Base-by-base conservation (phyloP, 2,329 filamentous ascomycete species). In the Cladosporium sp. region DNA sequence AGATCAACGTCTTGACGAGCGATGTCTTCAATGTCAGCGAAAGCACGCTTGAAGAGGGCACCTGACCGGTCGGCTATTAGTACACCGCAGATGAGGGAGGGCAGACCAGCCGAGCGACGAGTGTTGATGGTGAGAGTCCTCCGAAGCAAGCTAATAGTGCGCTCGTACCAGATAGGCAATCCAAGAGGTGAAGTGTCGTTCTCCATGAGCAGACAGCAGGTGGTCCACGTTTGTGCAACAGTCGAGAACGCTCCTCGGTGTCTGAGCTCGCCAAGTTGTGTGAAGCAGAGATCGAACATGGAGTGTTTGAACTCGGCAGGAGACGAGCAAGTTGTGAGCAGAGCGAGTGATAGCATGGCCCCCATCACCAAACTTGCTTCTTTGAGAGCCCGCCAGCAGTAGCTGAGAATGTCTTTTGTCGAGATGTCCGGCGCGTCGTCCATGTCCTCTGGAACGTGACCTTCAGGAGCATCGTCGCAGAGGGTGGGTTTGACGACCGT, bases 211-310 rank as follows among this genome's bases (percentile, higher is more conserved):
- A 83, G 75, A 65, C 80, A 84, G 67, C 92, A 95, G 25, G 84
- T 81, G 1, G 85, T 83, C 73, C 97, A 97, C 0, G 92, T 96
- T 55, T 91, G 86, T 0, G 93, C 89, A 1, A 97, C 94, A 0
- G 93, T 93, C 0, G 91, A 94, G 69, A 97, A 96, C 6, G 94
- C 94, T 59, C 94, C 94, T 59, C 94, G 84, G 72, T 99, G 94
- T 40, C 94, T 84, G 30, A 99, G 79, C 55, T 84, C 89, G 0
- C 90, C 85, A 8, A 99, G 80, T 69, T 99, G 90, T 2, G 84
- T 84, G 69, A 97, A 96, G 15, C 90, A 88, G 6, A 96, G 75
- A 39, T 84, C 79, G 52, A 62, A 63, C 47, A 66, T 58, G 45
- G 49, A 43, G 5, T 59, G 28, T n/a, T 55, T 38, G 34, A 64